A percentile compares a stretch with the other conserved stretches of the same genome.
Evolutionary conservation across 2,329 filamentous ascomycete genomes (phyloP).

Genomic region (Orbilia ellipsospora): DNA sequence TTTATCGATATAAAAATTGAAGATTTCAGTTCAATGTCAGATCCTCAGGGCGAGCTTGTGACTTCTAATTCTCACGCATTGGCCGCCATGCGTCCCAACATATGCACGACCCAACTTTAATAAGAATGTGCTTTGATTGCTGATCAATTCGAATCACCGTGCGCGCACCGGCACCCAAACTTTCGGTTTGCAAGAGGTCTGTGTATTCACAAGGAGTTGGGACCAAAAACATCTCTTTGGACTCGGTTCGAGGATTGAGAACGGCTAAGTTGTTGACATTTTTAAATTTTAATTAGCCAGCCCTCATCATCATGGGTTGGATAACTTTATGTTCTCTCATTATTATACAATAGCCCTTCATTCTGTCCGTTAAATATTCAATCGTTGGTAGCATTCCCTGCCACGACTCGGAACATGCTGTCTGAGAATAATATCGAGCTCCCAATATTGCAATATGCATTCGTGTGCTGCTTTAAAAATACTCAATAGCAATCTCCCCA

Average conservation of each 20-base stretch:
- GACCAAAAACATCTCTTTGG: constrained; percentile 3
- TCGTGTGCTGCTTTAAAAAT: constrained; percentile 17
- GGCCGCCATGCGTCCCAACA: not conserved
- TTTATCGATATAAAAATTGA: too few species aligned
- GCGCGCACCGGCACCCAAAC: constrained; percentile 20
- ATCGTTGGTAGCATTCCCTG: constrained; percentile 50
- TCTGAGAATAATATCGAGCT: constrained; percentile 19
- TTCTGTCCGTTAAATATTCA: constrained; percentile 29
- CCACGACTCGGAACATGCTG: constrained; percentile 12
- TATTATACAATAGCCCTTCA: constrained; percentile 27
- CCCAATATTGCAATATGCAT: constrained; percentile 12
- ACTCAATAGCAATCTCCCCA: not conserved
- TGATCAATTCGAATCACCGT: constrained; percentile 17
- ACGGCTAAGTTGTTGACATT: constrained; percentile 39
- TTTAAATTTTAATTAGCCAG: constrained; percentile 38
- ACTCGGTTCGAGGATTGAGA: constrained; percentile 30
- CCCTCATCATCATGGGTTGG: constrained; percentile 24
- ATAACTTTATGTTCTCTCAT: constrained; percentile 12
- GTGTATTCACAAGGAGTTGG: not conserved
- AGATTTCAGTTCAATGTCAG: too few species aligned
- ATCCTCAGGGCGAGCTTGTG: too few species aligned
- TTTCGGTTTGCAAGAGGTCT: constrained; percentile 30
- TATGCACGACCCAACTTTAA: not conserved
- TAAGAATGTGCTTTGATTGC: not conserved
- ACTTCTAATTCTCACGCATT: too few species aligned